Percentiles rank a stretch among this genome's conserved stretches.
Evolutionary conservation across 768 basidiomycete genomes (phyloP).

Genomic region (Kwoniella europaea): DNA sequence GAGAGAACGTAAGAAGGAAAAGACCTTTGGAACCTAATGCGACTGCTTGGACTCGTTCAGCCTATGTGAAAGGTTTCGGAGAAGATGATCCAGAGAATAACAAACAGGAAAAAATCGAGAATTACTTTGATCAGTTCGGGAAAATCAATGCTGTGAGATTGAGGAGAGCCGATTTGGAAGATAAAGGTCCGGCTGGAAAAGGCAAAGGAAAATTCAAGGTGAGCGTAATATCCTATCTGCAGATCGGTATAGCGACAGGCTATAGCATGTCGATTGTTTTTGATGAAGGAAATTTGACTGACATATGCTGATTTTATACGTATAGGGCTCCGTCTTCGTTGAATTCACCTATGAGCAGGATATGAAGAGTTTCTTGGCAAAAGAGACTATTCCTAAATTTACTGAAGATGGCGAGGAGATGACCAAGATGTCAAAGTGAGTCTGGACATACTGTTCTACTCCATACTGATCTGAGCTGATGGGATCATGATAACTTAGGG

Average conservation of each 20-base stretch:
- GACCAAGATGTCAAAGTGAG: constrained; percentile 84
- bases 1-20: constrained; percentile 72
- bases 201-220: constrained; percentile 82
- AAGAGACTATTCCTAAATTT: constrained; percentile 78
- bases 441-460: constrained; percentile 8
- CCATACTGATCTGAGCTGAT: not conserved
- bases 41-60: constrained; percentile 77
- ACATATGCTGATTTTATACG: not conserved
- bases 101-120: constrained; percentile 75
- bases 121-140: constrained; percentile 79
- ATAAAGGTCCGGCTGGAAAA: constrained; percentile 35
- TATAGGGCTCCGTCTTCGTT: constrained; percentile 85
- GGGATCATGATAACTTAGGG: constrained; percentile 60
- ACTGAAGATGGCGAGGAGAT: constrained; percentile 71
- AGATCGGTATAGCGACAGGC: constrained; percentile 2
- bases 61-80: constrained; percentile 92
- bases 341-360: constrained; percentile 78
- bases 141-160: constrained; percentile 79
- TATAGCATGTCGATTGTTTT: too few species aligned
- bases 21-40: constrained; percentile 74
- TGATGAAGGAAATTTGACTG: too few species aligned
- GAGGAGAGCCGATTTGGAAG: constrained; percentile 73
- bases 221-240: constrained; percentile 31
- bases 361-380: constrained; percentile 75
- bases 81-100: constrained; percentile 66